Conservation (phyloP, 371 early-diverging fungal species). For the Zychaea mexicana region DNA sequence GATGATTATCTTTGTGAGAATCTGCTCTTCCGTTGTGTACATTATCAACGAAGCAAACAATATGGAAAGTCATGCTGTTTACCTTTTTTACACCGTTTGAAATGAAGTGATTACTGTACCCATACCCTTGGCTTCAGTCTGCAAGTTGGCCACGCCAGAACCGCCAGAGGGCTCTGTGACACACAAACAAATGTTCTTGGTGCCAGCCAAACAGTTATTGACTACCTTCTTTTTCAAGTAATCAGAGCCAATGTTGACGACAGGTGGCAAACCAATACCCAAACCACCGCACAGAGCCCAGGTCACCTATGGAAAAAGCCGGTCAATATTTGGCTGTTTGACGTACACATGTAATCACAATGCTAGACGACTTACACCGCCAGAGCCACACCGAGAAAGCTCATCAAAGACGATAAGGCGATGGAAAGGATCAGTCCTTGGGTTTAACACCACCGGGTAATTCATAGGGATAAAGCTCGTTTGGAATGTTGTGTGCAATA, state of each 20-base stretch:
- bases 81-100: constrained; percentile 84
- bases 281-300: constrained; percentile 55
- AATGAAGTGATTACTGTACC: constrained; percentile 57
- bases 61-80: no score
- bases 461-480: constrained; percentile 22
- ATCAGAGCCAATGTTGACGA: constrained; percentile 63
- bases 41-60: no score
- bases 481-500: constrained; percentile 49
- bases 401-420: constrained; percentile 80
- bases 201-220: constrained; percentile 58
- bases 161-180: constrained; percentile 74
- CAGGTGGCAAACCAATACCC: constrained; percentile 75
- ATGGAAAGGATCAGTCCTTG: constrained; percentile 75
- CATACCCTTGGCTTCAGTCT: constrained; percentile 69
- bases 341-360: not conserved
- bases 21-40: no score
- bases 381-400: constrained; percentile 81
- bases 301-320: no score
- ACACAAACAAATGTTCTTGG: constrained; percentile 65
- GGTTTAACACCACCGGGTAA: constrained; percentile 50
- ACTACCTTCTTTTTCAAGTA: constrained; percentile 65
- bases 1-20: no score
- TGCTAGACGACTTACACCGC: constrained; percentile 56
- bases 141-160: constrained; percentile 82
- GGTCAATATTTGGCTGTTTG: no score